A percentile compares a stretch with the other conserved stretches of the same genome.
These are phyloP conservation scores for Ophiostoma angusticollis DNA, from an alignment of 2,329 filamentous ascomycete species.

Conservation along the genomic window DNA sequence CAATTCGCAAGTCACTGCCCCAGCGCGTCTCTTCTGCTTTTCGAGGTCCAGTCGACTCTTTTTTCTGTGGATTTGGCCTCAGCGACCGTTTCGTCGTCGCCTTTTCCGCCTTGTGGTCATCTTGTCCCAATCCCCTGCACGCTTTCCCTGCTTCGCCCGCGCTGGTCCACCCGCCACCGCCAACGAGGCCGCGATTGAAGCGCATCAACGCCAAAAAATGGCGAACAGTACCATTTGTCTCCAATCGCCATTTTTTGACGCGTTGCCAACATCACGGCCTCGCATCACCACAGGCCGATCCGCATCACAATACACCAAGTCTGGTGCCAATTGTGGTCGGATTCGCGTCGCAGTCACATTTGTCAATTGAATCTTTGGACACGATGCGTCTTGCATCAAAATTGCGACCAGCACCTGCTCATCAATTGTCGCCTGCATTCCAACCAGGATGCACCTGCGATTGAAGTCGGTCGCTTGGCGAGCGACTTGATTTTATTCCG, in stretches of 20 bases:
- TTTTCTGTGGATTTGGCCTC: constrained; percentile 1
- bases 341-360: neutral
- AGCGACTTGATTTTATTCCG: neutral
- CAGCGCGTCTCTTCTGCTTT: neutral
- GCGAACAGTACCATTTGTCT: constrained; percentile 6
- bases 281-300: constrained; percentile 12
- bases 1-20: constrained; percentile 28
- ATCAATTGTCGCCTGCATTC: too few species aligned
- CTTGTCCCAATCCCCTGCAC: neutral
- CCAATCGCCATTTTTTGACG: constrained; percentile 5
- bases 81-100: neutral
- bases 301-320: neutral
- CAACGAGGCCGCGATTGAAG: neutral
- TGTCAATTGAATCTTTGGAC: neutral
- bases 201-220: constrained; percentile 8
- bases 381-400: neutral
- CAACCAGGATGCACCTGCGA: too few species aligned
- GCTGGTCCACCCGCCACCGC: constrained; percentile 9
- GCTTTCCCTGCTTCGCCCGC: constrained; percentile 5
- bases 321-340: neutral
- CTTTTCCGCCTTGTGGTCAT: neutral
- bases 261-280: neutral
- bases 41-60: neutral
- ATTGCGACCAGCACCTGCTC: neutral
- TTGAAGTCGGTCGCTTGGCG: too few species aligned